Conservation (phyloP, 2,329 filamentous ascomycete genomes). For the Biscogniauxia marginata region DNA sequence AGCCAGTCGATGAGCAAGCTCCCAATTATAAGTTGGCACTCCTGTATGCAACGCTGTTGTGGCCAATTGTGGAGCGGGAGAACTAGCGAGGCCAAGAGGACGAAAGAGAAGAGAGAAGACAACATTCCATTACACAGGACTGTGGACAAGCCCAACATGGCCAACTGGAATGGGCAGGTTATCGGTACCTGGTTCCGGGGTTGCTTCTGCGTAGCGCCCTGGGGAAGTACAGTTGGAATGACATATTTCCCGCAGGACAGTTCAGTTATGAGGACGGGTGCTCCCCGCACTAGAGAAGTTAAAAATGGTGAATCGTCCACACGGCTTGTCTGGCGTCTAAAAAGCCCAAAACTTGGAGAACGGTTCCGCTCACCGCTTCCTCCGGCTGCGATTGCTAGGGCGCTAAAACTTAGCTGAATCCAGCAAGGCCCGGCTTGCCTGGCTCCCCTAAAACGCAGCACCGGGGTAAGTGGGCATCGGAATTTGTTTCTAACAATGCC, state of each 20-base stretch:
- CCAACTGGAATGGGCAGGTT: neutral
- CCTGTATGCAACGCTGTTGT: constrained; percentile 17
- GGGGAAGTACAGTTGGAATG: neutral
- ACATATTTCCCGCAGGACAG: neutral
- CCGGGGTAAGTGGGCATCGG: too few species aligned
- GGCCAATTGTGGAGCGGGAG: constrained; percentile 13
- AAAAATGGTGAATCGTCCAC: too few species aligned
- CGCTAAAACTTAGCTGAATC: neutral
- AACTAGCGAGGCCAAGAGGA: constrained; percentile 11
- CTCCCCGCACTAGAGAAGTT: neutral
- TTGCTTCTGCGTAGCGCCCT: neutral
- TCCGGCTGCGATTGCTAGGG: neutral
- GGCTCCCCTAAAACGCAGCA: too few species aligned
- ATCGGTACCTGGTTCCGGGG: neutral
- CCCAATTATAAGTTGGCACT: constrained; percentile 17
- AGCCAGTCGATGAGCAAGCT: constrained; percentile 12
- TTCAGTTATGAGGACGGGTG: neutral
- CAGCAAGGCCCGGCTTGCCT: too few species aligned
- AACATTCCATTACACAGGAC: neutral
- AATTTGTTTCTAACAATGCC: too few species aligned
- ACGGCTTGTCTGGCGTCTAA: too few species aligned
- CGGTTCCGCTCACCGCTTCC: neutral
- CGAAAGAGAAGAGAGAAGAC: neutral
- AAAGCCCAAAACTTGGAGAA: neutral
- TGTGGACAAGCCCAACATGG: neutral